Evolutionary conservation across 352 stramenopile genomes (phyloP).

Genomic region (Phytopythium delawarense): DNA sequence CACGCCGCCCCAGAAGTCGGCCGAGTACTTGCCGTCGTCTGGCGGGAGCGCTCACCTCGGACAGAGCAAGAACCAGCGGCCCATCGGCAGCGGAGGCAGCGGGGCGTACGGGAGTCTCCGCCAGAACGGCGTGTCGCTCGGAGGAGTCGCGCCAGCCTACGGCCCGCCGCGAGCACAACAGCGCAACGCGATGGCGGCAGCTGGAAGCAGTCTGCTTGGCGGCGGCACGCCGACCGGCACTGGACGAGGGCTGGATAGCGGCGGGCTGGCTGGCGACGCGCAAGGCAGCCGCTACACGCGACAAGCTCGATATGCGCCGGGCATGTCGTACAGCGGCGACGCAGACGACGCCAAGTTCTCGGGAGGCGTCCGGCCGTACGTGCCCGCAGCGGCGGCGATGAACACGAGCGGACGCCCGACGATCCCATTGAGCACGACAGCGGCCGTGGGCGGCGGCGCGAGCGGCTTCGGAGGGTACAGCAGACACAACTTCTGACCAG

Average conservation of each 20-base stretch:
- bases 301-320: conserved; percentile 73
- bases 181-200: conserved; percentile 67
- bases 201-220: conserved; percentile 56
- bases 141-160: conserved; percentile 21
- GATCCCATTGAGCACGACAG: conserved; percentile 34
- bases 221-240: conserved; percentile 49
- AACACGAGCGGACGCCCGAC: conserved; percentile 9
- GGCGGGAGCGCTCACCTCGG: conserved; percentile 40
- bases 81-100: conserved; percentile 13
- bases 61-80: conserved; percentile 48
- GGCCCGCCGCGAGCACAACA: conserved; percentile 40
- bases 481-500: conserved; percentile 69
- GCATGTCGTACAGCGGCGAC: conserved; percentile 49
- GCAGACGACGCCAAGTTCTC: conserved; percentile 59
- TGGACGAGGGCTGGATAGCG: conserved; percentile 45
- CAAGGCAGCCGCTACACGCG: conserved; percentile 73
- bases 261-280: conserved; percentile 25
- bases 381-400: conserved; percentile 22
- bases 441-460: conserved; percentile 43
- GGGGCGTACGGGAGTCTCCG: conserved; percentile 36
- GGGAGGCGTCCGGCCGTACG: conserved; percentile 43
- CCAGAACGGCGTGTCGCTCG: conserved; percentile 15
- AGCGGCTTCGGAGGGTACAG: conserved; percentile 56
- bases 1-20: conserved; percentile 56
- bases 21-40: conserved; percentile 31